Base-by-base conservation (phyloP, 192 early-diverging fungal species). In the Backusella circina region DNA sequence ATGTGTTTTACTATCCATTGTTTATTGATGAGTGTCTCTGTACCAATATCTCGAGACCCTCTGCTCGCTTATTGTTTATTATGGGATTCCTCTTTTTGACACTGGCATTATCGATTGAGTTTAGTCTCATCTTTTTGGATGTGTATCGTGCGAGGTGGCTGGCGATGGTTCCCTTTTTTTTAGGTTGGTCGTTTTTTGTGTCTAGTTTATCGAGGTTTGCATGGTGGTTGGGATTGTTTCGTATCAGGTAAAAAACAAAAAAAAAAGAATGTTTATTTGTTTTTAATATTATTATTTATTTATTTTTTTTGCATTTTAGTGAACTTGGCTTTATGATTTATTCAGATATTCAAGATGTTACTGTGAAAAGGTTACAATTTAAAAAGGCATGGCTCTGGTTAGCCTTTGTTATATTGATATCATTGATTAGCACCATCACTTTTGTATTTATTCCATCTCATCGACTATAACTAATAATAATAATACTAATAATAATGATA, bases 1-100 rank as follows among this genome's bases (percentile, higher is more conserved):
- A 83, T 57, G 77, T 84, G 30, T 79, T 83, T 61, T 85, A 77
- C 69, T 85, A 84, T 57, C 77, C 82, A 9, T 72, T 77, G 66
- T 85, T 85, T 72, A 66, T 85, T 7, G 77, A 85, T 51, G 44
- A 75, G 1, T 70, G 79, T 10, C 71, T 83, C 30, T 78, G 79
- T 37, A 85, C 73, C 12, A 85, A 85, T 51, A 26, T 85, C 2
- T 73, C 79, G 2, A 33, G 28, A 2, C 33, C 37, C 9, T 35
- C 74, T 39, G 65, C 77, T 0, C 67, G 69, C 10, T 4, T 84
- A 5, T 57, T 75, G 28, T 38, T 85, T 50, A 31, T 67, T 5
- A 28, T 79, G 13, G 79, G 79, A 5, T 47, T 85, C 1, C 0
- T 81, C 1, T 33, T 78, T 18, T 65, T 85, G 15, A 82, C 78